Conservation (phyloP, 768 basidiomycete genomes). For the Leccinum subgranulosum region DNA sequence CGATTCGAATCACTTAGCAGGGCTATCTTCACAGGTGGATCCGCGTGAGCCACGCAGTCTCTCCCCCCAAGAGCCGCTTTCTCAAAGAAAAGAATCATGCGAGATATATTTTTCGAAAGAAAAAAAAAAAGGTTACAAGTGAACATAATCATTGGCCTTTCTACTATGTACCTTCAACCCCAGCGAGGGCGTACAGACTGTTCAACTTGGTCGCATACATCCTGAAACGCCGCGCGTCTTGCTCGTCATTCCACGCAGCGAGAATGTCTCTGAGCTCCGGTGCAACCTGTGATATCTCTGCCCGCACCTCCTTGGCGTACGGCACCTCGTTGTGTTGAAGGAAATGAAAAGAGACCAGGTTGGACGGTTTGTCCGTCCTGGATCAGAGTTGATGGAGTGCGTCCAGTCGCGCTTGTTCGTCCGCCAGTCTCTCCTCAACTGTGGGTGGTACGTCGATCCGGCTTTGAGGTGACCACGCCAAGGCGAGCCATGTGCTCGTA, state of each 20-base stretch:
- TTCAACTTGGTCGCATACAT: constrained; percentile 29
- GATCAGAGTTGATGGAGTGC: constrained; percentile 19
- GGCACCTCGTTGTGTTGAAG: constrained; percentile 17
- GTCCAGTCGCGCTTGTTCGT: constrained; percentile 36
- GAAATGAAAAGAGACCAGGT: constrained; percentile 27
- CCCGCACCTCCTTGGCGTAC: constrained; percentile 19
- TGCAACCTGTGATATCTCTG: constrained; percentile 12
- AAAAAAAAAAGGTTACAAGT: background rate
- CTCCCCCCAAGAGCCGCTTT: background rate
- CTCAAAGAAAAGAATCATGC: background rate
- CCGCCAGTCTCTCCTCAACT: constrained; percentile 31
- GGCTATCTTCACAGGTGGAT: too few relatives aligned
- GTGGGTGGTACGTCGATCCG: constrained; percentile 34
- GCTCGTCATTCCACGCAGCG: constrained; percentile 27
- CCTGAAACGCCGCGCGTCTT: constrained; percentile 22
- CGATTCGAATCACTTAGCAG: background rate
- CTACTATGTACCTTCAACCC: background rate
- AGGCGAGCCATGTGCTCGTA: constrained; percentile 46
- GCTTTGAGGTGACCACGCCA: constrained; percentile 34
- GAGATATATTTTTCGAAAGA: background rate
- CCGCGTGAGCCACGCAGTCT: background rate
- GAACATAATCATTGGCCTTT: background rate
- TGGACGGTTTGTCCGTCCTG: constrained; percentile 23
- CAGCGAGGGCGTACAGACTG: constrained; percentile 21
- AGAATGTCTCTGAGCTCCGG: constrained; percentile 17